These are phyloP conservation scores for Lophiostoma macrostomum DNA, from an alignment of 495 filamentous ascomycete species.

Conservation along the genomic window DNA sequence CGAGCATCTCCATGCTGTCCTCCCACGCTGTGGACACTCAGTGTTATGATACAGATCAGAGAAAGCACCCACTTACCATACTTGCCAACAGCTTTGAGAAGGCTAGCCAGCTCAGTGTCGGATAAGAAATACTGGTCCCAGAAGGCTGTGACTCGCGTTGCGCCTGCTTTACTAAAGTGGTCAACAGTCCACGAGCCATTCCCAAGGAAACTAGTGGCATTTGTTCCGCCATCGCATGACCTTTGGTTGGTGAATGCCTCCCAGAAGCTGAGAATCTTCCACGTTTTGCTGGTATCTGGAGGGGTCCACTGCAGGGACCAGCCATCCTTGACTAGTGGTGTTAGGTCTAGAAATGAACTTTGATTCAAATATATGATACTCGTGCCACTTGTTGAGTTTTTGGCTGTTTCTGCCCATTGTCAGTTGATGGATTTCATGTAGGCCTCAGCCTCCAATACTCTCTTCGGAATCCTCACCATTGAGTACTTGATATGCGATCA, in stretches of 20 bases:
- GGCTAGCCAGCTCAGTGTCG: conserved; percentile 33
- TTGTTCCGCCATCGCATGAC: conserved; percentile 17
- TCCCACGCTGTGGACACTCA: conserved; percentile 46
- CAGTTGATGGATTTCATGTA: neutral
- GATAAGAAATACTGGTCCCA: conserved; percentile 47
- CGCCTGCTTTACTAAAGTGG: conserved; percentile 48
- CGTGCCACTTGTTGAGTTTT: neutral
- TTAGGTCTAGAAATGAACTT: conserved; percentile 10
- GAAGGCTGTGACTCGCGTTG: conserved; percentile 45
- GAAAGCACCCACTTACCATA: conserved; percentile 40
- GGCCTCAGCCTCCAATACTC: no score
- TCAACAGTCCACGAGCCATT: conserved; percentile 53
- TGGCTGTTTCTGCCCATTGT: neutral
- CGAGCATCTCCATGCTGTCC: conserved; percentile 49
- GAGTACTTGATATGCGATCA: conserved; percentile 13
- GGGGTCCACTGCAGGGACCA: neutral
- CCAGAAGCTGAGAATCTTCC: conserved; percentile 44
- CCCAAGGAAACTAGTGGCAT: conserved; percentile 35
- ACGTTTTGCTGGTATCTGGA: conserved; percentile 2
- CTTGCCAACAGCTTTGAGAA: conserved; percentile 43
- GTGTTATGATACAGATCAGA: neutral
- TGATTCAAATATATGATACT: neutral
- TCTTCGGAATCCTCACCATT: neutral
- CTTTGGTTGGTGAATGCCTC: conserved; percentile 40
- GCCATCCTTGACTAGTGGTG: conserved; percentile 1